Percentiles rank a stretch among this genome's conserved stretches.
Conservation (phyloP, 331 rosid species). For the Malus hybrid region DNA sequence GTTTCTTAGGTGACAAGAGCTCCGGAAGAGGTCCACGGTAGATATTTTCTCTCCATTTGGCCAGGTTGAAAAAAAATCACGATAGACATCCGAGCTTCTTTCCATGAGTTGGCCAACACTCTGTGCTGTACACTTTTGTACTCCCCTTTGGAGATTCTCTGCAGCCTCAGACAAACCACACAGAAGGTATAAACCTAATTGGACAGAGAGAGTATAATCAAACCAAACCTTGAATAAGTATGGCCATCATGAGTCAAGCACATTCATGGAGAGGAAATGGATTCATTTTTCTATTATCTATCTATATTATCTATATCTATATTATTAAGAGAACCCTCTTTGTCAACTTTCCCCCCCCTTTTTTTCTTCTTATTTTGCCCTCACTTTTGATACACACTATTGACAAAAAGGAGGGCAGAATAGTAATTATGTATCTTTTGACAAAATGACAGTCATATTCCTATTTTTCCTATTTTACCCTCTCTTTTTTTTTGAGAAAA, state of each 20-base stretch:
- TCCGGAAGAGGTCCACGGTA: slow-evolving; percentile 31
- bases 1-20: slow-evolving; percentile 21
- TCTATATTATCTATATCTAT: no score
- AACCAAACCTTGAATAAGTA: background rate
- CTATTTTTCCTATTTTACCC: no score
- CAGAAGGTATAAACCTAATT: background rate
- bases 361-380: no score
- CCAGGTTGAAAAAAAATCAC: slow-evolving; percentile 14
- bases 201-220: background rate
- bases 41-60: slow-evolving; percentile 13
- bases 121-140: slow-evolving; percentile 11
- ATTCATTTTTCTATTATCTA: no score
- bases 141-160: slow-evolving; percentile 4
- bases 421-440: no score
- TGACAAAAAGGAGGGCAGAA: no score
- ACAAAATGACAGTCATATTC: no score
- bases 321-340: no score
- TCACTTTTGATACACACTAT: no score
- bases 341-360: no score
- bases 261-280: no score
- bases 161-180: background rate
- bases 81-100: slow-evolving; percentile 23
- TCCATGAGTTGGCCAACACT: slow-evolving; percentile 23
- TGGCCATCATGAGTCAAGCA: background rate
- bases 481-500: no score